Conservation (phyloP, 345 rosid species). For the Rhizophora apiculata region DNA sequence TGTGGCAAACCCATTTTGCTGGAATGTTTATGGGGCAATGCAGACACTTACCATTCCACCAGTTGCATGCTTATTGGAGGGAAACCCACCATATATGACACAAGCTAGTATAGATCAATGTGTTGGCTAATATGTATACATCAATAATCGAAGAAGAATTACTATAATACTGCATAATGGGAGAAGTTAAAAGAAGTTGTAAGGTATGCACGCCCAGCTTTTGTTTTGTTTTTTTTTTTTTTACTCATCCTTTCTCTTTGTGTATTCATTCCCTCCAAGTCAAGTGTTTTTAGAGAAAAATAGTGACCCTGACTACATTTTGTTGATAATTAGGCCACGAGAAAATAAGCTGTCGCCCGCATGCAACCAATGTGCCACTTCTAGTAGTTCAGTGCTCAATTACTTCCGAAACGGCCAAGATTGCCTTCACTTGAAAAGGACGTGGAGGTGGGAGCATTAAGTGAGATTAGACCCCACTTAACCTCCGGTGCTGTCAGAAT, state of each 20-base stretch:
- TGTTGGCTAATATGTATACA: constrained; percentile 3
- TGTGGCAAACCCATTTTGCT: constrained; percentile 66
- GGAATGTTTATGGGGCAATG: constrained; percentile 85
- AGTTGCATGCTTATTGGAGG: constrained; percentile 34
- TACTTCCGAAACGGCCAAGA: not conserved
- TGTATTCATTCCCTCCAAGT: not conserved
- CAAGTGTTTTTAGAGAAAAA: not conserved
- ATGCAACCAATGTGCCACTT: not conserved
- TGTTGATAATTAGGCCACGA: not conserved
- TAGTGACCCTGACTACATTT: not conserved
- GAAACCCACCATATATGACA: constrained; percentile 22
- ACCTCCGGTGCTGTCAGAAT: too few relatives aligned
- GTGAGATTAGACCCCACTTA: too few relatives aligned
- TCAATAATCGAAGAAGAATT: constrained; percentile 15
- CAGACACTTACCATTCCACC: constrained; percentile 39
- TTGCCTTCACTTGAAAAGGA: too few relatives aligned
- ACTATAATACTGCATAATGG: not conserved
- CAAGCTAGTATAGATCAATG: constrained; percentile 27
- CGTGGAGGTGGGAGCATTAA: too few relatives aligned
- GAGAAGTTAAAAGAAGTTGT: not conserved
- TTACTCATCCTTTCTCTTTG: not conserved
- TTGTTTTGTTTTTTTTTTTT: too few relatives aligned
- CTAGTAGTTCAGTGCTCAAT: not conserved
- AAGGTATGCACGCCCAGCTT: too few relatives aligned
- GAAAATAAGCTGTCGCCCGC: not conserved